A percentile compares a stretch with the other conserved stretches of the same genome.
Conservation (phyloP, 2,329 filamentous ascomycete genomes). For the Sporothrix protearum region DNA sequence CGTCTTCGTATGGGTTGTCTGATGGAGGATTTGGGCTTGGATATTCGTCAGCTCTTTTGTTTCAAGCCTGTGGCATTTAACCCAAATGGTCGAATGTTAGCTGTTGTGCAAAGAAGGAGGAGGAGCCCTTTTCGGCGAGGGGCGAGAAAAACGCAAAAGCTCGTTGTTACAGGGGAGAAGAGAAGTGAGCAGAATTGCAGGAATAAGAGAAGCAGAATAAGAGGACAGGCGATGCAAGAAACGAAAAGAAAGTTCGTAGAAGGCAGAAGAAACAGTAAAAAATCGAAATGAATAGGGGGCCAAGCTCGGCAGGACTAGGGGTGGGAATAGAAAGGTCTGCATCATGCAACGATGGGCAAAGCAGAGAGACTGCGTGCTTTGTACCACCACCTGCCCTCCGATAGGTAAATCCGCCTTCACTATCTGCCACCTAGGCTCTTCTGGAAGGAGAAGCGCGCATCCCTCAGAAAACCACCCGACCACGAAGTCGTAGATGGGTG, state of each 20-base stretch:
- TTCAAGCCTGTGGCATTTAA: conserved; percentile 22
- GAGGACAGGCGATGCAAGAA: background rate
- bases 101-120: conserved; percentile 8
- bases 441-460: background rate
- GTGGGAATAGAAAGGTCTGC: conserved; percentile 9
- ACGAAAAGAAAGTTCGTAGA: background rate
- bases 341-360: conserved; percentile 21
- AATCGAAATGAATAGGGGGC: conserved; percentile 11
- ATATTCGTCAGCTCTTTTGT: conserved; percentile 15
- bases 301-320: conserved; percentile 12
- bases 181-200: background rate
- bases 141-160: background rate
- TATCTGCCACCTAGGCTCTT: background rate
- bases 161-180: background rate
- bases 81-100: conserved; percentile 20
- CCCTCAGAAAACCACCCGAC: background rate
- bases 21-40: conserved; percentile 7
- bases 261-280: background rate
- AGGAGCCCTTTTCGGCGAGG: background rate
- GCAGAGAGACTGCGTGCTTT: background rate
- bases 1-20: background rate
- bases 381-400: background rate
- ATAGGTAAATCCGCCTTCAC: background rate
- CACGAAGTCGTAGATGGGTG: background rate
- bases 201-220: background rate